phyloP scores from a whole-genome alignment of 177 flowering plant genomes.

The Telopea speciosissima region DNA sequence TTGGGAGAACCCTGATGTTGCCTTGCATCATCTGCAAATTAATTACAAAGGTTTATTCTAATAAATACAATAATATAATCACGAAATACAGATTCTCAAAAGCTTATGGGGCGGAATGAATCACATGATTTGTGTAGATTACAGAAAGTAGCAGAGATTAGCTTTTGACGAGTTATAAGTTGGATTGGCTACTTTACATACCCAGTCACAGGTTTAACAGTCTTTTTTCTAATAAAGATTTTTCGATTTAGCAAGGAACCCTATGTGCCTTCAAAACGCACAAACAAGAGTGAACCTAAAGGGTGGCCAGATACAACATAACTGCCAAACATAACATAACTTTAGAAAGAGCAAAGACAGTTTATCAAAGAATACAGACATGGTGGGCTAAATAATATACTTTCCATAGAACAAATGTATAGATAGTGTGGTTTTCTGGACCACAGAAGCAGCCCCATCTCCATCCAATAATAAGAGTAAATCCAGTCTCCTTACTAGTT shows the following conservation, averaged over 20 bases:
- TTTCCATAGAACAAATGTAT: neutral
- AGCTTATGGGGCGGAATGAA: no score
- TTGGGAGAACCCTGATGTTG: slow-evolving; percentile 49
- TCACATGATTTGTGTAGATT: no score
- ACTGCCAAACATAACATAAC: neutral
- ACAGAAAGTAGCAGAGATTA: no score
- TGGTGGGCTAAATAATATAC: neutral
- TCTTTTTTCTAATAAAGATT: no score
- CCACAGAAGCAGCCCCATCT: no score
- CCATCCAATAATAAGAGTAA: no score
- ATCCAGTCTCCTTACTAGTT: no score
- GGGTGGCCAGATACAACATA: neutral
- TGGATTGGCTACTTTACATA: no score
- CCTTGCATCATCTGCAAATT: slow-evolving; percentile 74
- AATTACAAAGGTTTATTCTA: neutral
- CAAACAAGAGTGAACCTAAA: neutral
- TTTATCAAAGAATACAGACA: neutral
- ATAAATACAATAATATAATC: neutral
- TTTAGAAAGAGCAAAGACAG: neutral
- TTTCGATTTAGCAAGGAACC: neutral
- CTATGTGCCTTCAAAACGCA: neutral
- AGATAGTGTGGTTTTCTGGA: no score
- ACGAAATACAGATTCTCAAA: neutral
- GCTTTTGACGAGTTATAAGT: no score
- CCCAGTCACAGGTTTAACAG: no score